Base-by-base conservation (phyloP, 352 stramenopile species). In the Phytophthora sp. region DNA sequence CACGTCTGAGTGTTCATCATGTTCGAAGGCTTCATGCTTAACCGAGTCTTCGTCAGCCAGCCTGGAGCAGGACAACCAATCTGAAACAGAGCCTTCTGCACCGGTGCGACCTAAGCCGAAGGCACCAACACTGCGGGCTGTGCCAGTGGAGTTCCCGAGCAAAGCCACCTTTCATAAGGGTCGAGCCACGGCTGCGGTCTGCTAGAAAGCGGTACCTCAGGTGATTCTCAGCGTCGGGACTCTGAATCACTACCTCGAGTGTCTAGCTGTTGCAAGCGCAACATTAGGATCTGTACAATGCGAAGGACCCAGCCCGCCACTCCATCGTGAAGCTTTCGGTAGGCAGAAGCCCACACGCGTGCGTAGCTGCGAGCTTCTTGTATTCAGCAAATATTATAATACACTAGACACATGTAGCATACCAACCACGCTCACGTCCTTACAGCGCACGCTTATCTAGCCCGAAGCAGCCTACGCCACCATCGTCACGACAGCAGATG, bases 111-210 rank as follows among this genome's bases (percentile, higher is more conserved):
- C 43, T 2, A 55, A 50, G 32, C 41, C 57, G n/a, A 72, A 39
- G 26, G 52, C 54, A 17, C 49, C 64, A n/a, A 60, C 56, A 39
- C 53, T 74, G 10, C 60, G 69, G 0, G 49, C 60, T 37, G 54
- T 69, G 9, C 61, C 51, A 2, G 51, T 82, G 3, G 60, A 69
- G 27, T 79, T 64, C 54, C 69, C 69, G 1, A 70, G 42, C 20
- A 77, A 70, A n/a, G 59, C 62, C 18, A 39, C 27, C 0, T 84
- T 82, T 34, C 49, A 60, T 32, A 77, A 75, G 32, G 51, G 69
- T 57, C 45, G 59, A 31, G 13, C 65, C 26, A 43, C 43, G 27
- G 23, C 52, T 43, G 41, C 63, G 11, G 43, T 43, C n/a, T 74
- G 42, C 49, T 74, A 69, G 38, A 20, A 12, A 34, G 10, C 20